phyloP scores from a whole-genome alignment of 192 early-diverging fungal species.

The Phycomyces blakesleeanus region DNA sequence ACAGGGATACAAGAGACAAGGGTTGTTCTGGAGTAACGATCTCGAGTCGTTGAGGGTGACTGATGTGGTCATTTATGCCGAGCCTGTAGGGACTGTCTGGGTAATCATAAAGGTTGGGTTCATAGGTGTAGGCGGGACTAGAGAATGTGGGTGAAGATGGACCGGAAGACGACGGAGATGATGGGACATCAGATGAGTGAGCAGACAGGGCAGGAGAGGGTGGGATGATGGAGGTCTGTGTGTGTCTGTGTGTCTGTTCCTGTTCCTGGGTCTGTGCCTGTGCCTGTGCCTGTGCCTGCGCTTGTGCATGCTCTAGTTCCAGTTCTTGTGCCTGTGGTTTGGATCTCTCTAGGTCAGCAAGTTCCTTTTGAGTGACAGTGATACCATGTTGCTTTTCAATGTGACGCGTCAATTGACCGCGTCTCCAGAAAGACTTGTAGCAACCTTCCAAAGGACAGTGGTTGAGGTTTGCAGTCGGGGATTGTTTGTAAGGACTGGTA shows the following conservation, averaged over 20 bases:
- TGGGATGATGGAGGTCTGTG: background rate
- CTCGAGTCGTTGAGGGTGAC: background rate
- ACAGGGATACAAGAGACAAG: too few species aligned
- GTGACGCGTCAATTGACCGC: conserved; percentile 34
- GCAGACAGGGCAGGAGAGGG: background rate
- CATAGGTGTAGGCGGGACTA: background rate
- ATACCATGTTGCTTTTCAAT: conserved; percentile 34
- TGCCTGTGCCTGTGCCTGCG: too few species aligned
- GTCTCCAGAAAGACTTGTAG: conserved; percentile 36
- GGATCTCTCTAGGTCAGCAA: conserved; percentile 16
- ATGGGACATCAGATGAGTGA: background rate
- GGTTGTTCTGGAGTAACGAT: too few species aligned
- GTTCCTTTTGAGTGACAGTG: conserved; percentile 11
- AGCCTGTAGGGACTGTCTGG: background rate
- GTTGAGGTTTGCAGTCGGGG: conserved; percentile 23
- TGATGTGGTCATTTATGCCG: background rate
- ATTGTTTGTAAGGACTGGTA: conserved; percentile 26
- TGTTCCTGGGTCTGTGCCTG: too few species aligned
- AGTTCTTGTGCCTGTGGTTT: too few species aligned
- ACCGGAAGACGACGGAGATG: background rate
- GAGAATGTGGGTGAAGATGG: background rate
- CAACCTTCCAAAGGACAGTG: conserved; percentile 31
- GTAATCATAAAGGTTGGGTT: background rate
- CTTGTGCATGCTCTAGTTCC: too few species aligned
- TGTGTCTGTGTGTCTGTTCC: too few species aligned